Evolutionary conservation across 495 filamentous ascomycete genomes (phyloP), one percentile per base, ranked within the genome.

Genomic region (Penicillium bialowiezense): DNA sequence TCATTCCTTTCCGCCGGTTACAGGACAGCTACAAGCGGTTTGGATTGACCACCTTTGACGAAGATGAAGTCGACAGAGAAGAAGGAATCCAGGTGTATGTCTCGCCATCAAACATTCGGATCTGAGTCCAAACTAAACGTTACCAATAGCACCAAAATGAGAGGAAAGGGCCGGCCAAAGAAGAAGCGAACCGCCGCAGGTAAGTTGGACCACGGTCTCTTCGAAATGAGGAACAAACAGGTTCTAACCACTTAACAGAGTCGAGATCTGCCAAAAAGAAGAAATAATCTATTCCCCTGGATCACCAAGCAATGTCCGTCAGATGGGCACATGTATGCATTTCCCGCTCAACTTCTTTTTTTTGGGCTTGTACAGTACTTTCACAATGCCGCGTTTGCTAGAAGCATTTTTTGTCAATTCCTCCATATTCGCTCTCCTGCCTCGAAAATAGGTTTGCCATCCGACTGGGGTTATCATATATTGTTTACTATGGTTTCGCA

Each of bases 81-180:
- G 88, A 92, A 56, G 77, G 84, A 51, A 72, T 97, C 46, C 78
- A 80, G 69, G 73, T 58, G n/a, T 14, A 14, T 31, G 2, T 15
- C 3, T 15, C 8, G 10, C n/a, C 18, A 18, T 26, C 8, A 31
- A 5, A n/a, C 33, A n/a, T n/a, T n/a, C 1, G 12, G 5, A 18
- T 20, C 13, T 14, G 7, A 26, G 9, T 4, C 20, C 7, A 2
- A 23, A 29, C 37, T 53, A 28, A 38, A 32, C 29, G 18, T 23
- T 17, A 54, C 29, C 17, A 10, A 29, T 57, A 89, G 84, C 54
- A 69, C 84, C 59, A 93, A 87, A 73, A 59, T 75, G 13, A 84
- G 88, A 65, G 93, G 91, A 40, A 97, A 97, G 71, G 88, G 87
- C 12, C 78, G 88, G 23, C 91, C 92, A 15, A 95, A 91, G 78